A percentile compares a stretch with the other conserved stretches of the same genome.
Conservation (phyloP, 768 basidiomycete species). For the Nevesoporus exiguus region DNA sequence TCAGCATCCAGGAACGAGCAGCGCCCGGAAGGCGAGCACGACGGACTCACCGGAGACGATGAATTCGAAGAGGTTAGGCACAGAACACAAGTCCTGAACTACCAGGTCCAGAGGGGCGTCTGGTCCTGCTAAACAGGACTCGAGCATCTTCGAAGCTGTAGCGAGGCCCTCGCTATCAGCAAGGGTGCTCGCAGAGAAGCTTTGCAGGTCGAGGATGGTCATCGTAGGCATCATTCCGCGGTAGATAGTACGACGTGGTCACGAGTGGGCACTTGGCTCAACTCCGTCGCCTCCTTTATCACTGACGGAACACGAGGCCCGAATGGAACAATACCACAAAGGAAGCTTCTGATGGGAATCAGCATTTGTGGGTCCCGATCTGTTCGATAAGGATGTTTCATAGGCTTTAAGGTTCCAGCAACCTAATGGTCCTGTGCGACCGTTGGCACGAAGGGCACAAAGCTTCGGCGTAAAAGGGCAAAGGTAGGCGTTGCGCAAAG, state of each 20-base stretch:
- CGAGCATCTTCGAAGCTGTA: conserved; percentile 13
- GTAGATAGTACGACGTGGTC: neutral
- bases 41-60: conserved; percentile 26
- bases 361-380: neutral
- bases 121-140: conserved; percentile 27
- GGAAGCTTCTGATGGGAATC: conserved; percentile 9
- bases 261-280: neutral
- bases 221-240: conserved; percentile 4
- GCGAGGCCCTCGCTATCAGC: conserved; percentile 17
- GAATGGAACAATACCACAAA: neutral
- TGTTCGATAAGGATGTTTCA: neutral
- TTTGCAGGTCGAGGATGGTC: conserved; percentile 13
- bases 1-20: neutral
- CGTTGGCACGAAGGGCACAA: neutral
- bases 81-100: conserved; percentile 27
- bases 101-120: conserved; percentile 20
- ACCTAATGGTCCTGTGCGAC: neutral
- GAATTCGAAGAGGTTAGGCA: conserved; percentile 28
- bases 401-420: neutral
- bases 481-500: neutral
- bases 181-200: conserved; percentile 19
- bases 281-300: neutral
- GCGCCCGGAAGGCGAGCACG: neutral
- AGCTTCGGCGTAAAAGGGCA: neutral
- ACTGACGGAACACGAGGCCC: neutral